Conservation (phyloP, 2,329 filamentous ascomycete species). For the Pyrenophora teres region DNA sequence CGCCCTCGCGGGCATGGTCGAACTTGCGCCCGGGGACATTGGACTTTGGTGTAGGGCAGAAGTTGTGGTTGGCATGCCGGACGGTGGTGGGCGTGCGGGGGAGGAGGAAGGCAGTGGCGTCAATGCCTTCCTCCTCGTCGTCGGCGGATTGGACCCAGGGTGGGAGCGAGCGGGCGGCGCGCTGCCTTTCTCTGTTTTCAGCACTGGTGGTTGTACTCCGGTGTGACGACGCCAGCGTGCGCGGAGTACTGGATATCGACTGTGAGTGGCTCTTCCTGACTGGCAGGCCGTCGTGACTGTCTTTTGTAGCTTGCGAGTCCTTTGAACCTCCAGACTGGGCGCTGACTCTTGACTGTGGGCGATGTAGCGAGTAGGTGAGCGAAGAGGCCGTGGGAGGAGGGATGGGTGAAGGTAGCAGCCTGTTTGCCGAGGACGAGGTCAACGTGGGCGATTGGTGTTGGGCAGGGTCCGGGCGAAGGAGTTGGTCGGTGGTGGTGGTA, state of each 20-base stretch:
- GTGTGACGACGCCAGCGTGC: conserved; percentile 44
- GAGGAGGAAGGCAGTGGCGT: conserved; percentile 39
- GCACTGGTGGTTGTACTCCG: conserved; percentile 32
- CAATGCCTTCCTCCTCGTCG: conserved; percentile 34
- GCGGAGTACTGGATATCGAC: conserved; percentile 43
- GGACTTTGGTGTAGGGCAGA: conserved; percentile 47
- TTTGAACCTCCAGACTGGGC: conserved; percentile 32
- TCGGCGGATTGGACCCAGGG: conserved; percentile 48
- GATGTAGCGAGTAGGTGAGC: conserved; percentile 28
- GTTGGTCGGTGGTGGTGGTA: conserved; percentile 7
- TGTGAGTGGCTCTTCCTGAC: conserved; percentile 40
- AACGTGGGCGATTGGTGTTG: conserved; percentile 2
- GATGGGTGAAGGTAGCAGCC: conserved; percentile 41
- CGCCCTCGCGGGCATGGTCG: conserved; percentile 47
- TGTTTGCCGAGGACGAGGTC: conserved; percentile 19
- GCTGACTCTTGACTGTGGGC: conserved; percentile 40
- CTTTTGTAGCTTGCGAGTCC: conserved; percentile 31
- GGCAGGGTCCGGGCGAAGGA: conserved; percentile 28
- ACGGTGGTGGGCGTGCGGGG: conserved; percentile 42
- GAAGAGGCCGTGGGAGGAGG: conserved; percentile 40
- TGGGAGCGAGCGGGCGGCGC: conserved; percentile 43
- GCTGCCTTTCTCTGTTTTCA: conserved; percentile 42
- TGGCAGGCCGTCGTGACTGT: conserved; percentile 32
- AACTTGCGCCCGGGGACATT: conserved; percentile 47
- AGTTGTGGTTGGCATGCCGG: conserved; percentile 46